phyloP scores from a whole-genome alignment of 257 asterid genomes.

The Forsythia suspensa region DNA sequence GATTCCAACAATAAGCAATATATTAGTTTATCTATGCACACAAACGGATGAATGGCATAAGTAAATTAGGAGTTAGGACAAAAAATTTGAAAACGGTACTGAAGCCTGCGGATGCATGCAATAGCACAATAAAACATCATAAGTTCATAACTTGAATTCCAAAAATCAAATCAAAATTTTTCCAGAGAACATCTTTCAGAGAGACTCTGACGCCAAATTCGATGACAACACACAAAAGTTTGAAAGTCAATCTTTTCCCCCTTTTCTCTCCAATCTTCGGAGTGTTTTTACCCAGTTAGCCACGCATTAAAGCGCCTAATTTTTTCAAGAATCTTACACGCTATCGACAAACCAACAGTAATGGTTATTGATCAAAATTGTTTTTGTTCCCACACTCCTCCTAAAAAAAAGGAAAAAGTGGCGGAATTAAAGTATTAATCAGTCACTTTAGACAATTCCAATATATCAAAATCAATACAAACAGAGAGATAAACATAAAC shows the following conservation, averaged over 20 bases:
- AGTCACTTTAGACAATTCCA: not conserved
- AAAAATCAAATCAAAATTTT: not conserved
- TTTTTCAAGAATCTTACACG: not conserved
- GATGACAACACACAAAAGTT: not conserved
- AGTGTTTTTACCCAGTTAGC: not conserved
- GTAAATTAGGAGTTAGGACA: not conserved
- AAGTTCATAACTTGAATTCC: not conserved
- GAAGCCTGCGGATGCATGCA: not conserved
- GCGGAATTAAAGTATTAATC: not conserved
- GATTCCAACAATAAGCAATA: too few relatives aligned
- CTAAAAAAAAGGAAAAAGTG: not conserved
- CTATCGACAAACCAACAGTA: too few relatives aligned
- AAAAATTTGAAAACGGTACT: not conserved
- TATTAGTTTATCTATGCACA: not conserved
- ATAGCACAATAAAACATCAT: not conserved
- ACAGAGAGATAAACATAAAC: not conserved
- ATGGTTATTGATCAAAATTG: too few relatives aligned
- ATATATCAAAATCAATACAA: not conserved
- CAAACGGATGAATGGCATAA: not conserved
- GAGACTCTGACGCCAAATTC: not conserved
- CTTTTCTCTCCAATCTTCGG: not conserved
- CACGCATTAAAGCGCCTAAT: not conserved
- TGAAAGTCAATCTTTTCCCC: not conserved
- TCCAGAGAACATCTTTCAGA: not conserved
- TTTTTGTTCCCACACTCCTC: not conserved